Evolutionary conservation across 805 yeast genomes (phyloP).

Genomic region (Metschnikowia dekortorum): DNA sequence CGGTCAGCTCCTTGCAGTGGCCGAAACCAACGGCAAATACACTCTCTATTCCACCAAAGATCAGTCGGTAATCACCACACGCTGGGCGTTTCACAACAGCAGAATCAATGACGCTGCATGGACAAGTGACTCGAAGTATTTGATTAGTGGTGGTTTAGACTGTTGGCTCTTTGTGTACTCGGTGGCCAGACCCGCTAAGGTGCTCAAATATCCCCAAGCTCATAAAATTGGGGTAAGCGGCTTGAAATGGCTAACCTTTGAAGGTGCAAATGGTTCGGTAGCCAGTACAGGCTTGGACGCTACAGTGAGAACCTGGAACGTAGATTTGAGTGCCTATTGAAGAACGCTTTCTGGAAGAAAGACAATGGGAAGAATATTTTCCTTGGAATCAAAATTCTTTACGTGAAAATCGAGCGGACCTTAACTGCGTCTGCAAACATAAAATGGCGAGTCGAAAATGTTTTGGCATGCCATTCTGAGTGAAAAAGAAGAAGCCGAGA

Average conservation of each 20-base stretch:
- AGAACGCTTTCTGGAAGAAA: neutral
- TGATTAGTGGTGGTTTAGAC: slow-evolving; percentile 81
- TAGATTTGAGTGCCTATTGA: slow-evolving; percentile 21
- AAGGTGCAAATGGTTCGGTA: slow-evolving; percentile 33
- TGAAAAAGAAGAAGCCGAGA: neutral
- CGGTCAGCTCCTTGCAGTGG: slow-evolving; percentile 69
- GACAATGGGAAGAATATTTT: neutral
- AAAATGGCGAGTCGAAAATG: too few species aligned
- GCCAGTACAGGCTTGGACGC: slow-evolving; percentile 81
- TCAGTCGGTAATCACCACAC: slow-evolving; percentile 61
- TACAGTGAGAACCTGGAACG: slow-evolving; percentile 69
- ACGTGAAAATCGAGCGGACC: too few species aligned
- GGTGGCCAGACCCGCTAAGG: slow-evolving; percentile 72
- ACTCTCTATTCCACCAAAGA: slow-evolving; percentile 58
- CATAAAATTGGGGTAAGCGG: slow-evolving; percentile 85
- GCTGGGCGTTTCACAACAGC: slow-evolving; percentile 96
- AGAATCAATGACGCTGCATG: slow-evolving; percentile 73
- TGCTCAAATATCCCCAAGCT: slow-evolving; percentile 67
- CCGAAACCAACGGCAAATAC: slow-evolving; percentile 84
- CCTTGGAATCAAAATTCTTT: too few species aligned
- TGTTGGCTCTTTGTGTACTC: slow-evolving; percentile 77
- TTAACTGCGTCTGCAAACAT: too few species aligned
- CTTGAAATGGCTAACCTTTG: slow-evolving; percentile 62
- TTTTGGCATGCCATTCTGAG: neutral
- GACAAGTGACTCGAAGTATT: slow-evolving; percentile 67